These are phyloP conservation scores for Carex kokanica DNA, from an alignment of 176 grass and related monocot genomes.

Conservation along the genomic window DNA sequence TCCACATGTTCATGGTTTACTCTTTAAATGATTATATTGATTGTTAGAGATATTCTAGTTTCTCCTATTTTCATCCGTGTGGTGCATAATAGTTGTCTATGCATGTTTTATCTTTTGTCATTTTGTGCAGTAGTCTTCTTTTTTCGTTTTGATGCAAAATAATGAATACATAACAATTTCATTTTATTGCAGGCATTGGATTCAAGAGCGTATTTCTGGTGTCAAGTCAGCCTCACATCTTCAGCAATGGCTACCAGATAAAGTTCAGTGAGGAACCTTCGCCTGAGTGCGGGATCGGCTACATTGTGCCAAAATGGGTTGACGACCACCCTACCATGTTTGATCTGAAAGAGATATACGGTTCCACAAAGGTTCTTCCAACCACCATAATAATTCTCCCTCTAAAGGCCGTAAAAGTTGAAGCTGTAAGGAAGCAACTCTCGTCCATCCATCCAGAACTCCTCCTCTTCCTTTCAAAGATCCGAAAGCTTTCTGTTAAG, in stretches of 20 bases:
- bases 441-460: slow-evolving; percentile 71
- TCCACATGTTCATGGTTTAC: not conserved
- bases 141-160: not conserved
- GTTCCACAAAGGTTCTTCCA: slow-evolving; percentile 43
- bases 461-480: slow-evolving; percentile 67
- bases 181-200: slow-evolving; percentile 56
- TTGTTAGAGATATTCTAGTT: not conserved
- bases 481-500: slow-evolving; percentile 43
- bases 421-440: slow-evolving; percentile 58
- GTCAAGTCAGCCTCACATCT: slow-evolving; percentile 61
- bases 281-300: slow-evolving; percentile 62
- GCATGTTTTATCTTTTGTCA: not conserved
- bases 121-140: not conserved
- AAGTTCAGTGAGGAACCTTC: slow-evolving; percentile 64
- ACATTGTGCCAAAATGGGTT: slow-evolving; percentile 83
- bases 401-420: slow-evolving; percentile 51
- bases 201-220: slow-evolving; percentile 79
- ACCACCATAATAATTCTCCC: slow-evolving; percentile 64
- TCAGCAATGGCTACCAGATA: slow-evolving; percentile 86
- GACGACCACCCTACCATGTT: slow-evolving; percentile 39
- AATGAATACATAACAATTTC: not conserved
- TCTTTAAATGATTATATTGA: not conserved
- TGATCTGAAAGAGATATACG: slow-evolving; percentile 51
- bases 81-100: not conserved
- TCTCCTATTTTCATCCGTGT: not conserved